Evolutionary conservation across 306 rosid genomes (phyloP).

Genomic region (Glycine latifolia): DNA sequence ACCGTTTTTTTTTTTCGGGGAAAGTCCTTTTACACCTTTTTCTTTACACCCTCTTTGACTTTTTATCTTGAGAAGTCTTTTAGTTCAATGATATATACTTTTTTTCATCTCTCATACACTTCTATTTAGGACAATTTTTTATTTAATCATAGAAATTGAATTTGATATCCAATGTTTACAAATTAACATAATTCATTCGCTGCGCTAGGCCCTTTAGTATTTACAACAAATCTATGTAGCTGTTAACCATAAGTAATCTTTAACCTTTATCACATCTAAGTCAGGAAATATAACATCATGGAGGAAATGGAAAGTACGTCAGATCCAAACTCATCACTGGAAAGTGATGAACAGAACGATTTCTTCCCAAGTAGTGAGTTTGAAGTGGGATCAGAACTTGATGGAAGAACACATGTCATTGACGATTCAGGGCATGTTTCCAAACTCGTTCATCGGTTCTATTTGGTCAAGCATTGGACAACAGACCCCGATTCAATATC

Average conservation of each 20-base stretch:
- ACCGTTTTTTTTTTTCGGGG: neutral
- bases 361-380: too few species aligned
- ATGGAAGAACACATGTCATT: neutral
- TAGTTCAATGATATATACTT: neutral
- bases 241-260: too few species aligned
- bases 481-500: neutral
- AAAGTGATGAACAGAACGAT: neutral
- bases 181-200: too few species aligned
- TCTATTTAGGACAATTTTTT: too few species aligned
- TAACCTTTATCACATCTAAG: neutral
- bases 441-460: conserved; percentile 19
- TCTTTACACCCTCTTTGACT: neutral
- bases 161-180: too few species aligned
- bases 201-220: too few species aligned
- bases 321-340: neutral
- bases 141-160: too few species aligned
- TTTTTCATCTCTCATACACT: too few species aligned
- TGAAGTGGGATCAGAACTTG: neutral
- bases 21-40: neutral
- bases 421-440: conserved; percentile 23
- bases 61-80: neutral
- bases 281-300: neutral
- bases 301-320: conserved; percentile 15
- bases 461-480: too few species aligned
- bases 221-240: too few species aligned